Conservation (phyloP, 129 eudicot genomes). For the Escallonia herrerae region DNA sequence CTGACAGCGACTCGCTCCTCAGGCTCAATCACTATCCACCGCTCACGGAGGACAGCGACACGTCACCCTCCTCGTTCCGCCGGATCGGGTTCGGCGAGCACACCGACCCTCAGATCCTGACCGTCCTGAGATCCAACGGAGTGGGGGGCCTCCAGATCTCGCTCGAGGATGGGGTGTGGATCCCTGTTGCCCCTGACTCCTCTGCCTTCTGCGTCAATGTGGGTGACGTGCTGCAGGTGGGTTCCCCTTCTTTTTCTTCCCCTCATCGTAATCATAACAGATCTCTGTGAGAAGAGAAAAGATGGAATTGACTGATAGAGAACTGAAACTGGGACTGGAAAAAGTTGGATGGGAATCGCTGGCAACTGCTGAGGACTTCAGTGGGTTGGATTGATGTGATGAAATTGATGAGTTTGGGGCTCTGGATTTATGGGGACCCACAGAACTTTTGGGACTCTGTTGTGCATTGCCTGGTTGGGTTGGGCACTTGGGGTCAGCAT, state of each 20-base stretch:
- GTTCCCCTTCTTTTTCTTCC: not conserved
- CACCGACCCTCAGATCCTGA: conserved; percentile 86
- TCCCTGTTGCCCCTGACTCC: conserved; percentile 57
- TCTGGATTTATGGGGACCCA: conserved; percentile 2
- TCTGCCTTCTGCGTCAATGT: conserved; percentile 61
- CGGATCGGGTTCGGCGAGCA: conserved; percentile 78
- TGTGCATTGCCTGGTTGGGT: not conserved
- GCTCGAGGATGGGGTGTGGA: conserved; percentile 52
- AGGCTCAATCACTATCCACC: conserved; percentile 86
- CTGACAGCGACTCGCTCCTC: conserved; percentile 54
- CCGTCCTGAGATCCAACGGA: conserved; percentile 59
- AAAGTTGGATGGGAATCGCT: not conserved
- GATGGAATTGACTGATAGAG: conserved; percentile 1
- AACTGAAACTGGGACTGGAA: conserved; percentile 11
- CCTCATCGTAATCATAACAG: too few relatives aligned
- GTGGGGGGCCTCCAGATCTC: conserved; percentile 72
- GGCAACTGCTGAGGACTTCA: not conserved
- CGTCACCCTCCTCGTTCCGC: conserved; percentile 14
- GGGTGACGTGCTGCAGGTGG: conserved; percentile 73
- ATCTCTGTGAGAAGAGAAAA: not conserved
- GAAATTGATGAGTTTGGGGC: not conserved
- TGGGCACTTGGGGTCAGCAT: too few relatives aligned
- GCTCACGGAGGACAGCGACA: conserved; percentile 17
- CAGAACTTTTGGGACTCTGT: not conserved
- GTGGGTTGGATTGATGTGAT: conserved; percentile 22